Evolutionary conservation across 202 grass and related monocot species (phyloP), one percentile per base, ranked within the genome.

Genomic region (Panicum hallii): DNA sequence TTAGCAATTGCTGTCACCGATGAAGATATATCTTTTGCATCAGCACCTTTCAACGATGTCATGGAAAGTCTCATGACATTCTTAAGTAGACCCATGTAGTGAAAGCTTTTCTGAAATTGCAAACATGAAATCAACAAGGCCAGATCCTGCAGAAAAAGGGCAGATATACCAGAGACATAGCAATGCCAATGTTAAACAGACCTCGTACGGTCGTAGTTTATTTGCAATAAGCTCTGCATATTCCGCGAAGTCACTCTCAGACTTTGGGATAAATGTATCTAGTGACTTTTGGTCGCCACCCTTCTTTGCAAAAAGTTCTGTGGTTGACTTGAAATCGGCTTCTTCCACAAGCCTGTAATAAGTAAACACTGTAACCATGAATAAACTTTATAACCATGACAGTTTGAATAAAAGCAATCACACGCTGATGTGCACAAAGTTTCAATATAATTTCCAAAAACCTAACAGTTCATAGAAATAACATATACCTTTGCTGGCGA

Each of bases 31-130:
- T 99, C 97, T 79, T 97, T 99, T 0, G 93, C 97, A 62, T 99
- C 93, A 6, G 97, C 93, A 8, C 91, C 97, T 90, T 97, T 97
- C 79, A 99, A 64, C 2, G 92, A 76, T 62, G 79, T 65, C 90
- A 93, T 94, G 17, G 93, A 87, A 76, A 90, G 84, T 82, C 93
- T 93, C 57, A 94, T 94, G 67, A 99, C 82, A 72, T 86, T 88
- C 87, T 99, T 99, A 36, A 99, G 88, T 20, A 99, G 86, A 79
- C 80, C 88, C 36, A 94, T 94, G 73, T 97, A 97, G 82, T 99
- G 93, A 84, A 91, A 99, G 80, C 97, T 99, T 97, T 99, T 99
- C 97, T 99, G 91, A 70, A 79, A 75, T 55, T 61, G 91, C 74
- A 79, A 75, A 61, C 60, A 88, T 22, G 7, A 75, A 82, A 44